These are phyloP conservation scores for Venturia pyrina DNA, from an alignment of 2,329 filamentous ascomycete genomes.

Conservation along the genomic window DNA sequence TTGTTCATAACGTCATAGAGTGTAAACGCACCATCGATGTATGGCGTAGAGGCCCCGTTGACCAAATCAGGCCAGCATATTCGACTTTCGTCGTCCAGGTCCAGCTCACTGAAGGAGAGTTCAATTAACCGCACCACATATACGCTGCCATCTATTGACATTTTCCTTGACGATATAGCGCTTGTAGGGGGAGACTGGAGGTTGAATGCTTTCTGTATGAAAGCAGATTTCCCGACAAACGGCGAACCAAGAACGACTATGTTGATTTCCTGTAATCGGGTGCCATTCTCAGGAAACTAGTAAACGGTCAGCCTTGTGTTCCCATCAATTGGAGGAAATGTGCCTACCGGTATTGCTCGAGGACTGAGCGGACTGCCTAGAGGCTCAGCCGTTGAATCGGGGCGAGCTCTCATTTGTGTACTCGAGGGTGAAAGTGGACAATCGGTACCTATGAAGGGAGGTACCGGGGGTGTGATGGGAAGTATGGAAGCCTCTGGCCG, in stretches of 20 bases:
- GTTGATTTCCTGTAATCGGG: constrained; percentile 43
- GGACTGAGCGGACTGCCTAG: constrained; percentile 12
- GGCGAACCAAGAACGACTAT: constrained; percentile 47
- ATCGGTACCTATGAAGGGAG: constrained; percentile 24
- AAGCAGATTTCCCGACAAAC: constrained; percentile 48
- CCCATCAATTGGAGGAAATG: background rate
- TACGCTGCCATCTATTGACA: constrained; percentile 45
- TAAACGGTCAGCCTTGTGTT: constrained; percentile 6
- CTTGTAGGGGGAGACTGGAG: constrained; percentile 36
- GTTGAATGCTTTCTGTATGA: constrained; percentile 47
- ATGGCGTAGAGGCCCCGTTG: constrained; percentile 59
- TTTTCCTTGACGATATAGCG: constrained; percentile 39
- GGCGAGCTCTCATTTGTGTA: constrained; percentile 15
- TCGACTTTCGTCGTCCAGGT: constrained; percentile 36
- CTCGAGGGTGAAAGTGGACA: constrained; percentile 27
- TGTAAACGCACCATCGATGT: constrained; percentile 72
- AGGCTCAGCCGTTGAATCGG: constrained; percentile 13
- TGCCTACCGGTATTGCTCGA: background rate
- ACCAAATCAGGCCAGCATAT: constrained; percentile 48
- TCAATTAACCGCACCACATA: constrained; percentile 50
- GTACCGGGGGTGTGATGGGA: constrained; percentile 16
- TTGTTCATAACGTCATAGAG: constrained; percentile 80
- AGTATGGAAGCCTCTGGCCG: constrained; percentile 14
- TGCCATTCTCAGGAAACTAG: constrained; percentile 11
- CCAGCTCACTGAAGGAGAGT: constrained; percentile 42